Conservation (phyloP, 208 protist species). For the Acanthamoeba castellanii region DNA sequence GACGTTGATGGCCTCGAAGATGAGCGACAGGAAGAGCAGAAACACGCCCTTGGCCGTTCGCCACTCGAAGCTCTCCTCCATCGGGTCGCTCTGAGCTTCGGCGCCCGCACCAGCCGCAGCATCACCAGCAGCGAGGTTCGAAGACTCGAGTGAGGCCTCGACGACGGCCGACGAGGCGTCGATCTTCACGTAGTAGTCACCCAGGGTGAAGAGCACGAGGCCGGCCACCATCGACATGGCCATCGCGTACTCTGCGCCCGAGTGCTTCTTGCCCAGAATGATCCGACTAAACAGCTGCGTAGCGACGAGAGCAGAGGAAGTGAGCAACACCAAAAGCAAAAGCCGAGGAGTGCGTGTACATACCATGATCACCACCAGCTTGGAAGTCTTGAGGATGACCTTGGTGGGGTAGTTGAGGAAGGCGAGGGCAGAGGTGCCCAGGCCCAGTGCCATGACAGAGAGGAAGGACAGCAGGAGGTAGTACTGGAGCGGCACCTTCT, state of each 20-base stretch:
- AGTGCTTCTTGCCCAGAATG: slow-evolving; percentile 13
- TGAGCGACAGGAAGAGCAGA: slow-evolving; percentile 13
- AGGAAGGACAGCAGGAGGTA: slow-evolving; percentile 45
- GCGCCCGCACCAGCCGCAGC: too few species aligned
- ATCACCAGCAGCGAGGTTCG: background rate
- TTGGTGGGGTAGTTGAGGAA: slow-evolving; percentile 59
- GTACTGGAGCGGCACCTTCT: slow-evolving; percentile 26
- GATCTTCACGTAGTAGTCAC: background rate
- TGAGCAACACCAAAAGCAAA: background rate
- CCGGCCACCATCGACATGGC: slow-evolving; percentile 22
- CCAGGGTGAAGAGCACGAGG: slow-evolving; percentile 26
- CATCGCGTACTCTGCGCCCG: background rate
- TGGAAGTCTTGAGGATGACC: slow-evolving; percentile 31
- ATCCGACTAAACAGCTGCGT: background rate
- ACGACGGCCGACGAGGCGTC: background rate
- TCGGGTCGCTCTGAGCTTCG: background rate
- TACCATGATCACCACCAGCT: slow-evolving; percentile 53
- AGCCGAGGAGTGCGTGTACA: background rate
- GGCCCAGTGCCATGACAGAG: slow-evolving; percentile 36
- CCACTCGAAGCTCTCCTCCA: slow-evolving; percentile 38
- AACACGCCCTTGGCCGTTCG: background rate
- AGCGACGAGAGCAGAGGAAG: background rate
- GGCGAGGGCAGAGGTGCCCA: slow-evolving; percentile 6
- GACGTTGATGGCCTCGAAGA: slow-evolving; percentile 25
- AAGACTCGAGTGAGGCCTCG: background rate